Conservation (phyloP, 2,329 filamentous ascomycete species). For the Curvularia sp. region DNA sequence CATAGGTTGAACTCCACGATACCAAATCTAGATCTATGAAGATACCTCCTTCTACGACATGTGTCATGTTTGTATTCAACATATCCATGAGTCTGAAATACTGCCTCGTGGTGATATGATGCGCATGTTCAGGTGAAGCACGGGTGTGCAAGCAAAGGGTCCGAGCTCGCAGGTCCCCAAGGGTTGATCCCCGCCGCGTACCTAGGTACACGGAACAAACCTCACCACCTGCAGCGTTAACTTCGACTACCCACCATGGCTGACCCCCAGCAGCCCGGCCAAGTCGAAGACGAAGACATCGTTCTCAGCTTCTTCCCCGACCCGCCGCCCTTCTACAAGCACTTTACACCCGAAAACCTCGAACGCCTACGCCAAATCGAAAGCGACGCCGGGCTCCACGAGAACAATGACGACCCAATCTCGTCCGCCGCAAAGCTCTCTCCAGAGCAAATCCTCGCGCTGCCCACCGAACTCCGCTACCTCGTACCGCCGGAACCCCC, state of each 20-base stretch:
- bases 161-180: slow-evolving; percentile 10
- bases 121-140: slow-evolving; percentile 1
- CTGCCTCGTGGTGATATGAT: slow-evolving; percentile 17
- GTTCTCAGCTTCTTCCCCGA: slow-evolving; percentile 69
- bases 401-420: slow-evolving; percentile 12
- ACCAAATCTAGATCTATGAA: too few relatives aligned
- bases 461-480: slow-evolving; percentile 75
- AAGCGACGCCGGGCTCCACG: slow-evolving; percentile 36
- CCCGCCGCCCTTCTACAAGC: slow-evolving; percentile 87
- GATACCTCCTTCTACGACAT: too few relatives aligned
- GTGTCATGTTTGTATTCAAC: too few relatives aligned
- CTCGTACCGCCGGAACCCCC: slow-evolving; percentile 84
- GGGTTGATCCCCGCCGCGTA: not conserved
- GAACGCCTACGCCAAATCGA: slow-evolving; percentile 63
- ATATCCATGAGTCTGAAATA: too few relatives aligned
- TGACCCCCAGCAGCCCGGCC: slow-evolving; percentile 20
- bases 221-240: not conserved
- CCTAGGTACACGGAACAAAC: not conserved
- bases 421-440: slow-evolving; percentile 22
- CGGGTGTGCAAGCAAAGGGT: slow-evolving; percentile 1
- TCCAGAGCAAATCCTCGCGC: slow-evolving; percentile 47
- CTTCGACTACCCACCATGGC: slow-evolving; percentile 17
- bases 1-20: not conserved
- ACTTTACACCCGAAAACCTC: slow-evolving; percentile 81
- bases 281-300: slow-evolving; percentile 30